Base-by-base conservation (phyloP, 441 rosid species). In the Kokia cookei region DNA sequence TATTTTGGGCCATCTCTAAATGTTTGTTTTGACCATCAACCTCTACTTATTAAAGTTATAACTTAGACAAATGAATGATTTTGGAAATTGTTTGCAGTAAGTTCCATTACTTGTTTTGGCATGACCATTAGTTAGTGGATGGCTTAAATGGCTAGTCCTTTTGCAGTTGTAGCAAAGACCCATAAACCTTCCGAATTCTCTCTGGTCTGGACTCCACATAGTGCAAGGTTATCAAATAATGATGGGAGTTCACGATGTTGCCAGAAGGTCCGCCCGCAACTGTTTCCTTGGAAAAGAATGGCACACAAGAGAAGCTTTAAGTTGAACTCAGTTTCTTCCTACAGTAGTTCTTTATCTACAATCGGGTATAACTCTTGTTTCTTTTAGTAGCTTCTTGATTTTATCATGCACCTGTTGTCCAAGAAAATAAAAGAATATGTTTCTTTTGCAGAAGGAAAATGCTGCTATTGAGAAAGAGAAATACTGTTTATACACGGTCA, bases 221-320 rank as follows among this genome's bases (percentile, higher is more conserved):
- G 85, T 84, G 72, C 81, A 55, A 82, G 78, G 80, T 73, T 82
- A 77, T 82, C 82, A 40, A 85, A 76, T 51, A 70, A 71, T 68
- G 58, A 75, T 63, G 70, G 76, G 61, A 58, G 58, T 68, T 79
- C 81, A 61, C 75, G 79, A 76, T 77, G 73, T 68, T 73, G 65
- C 72, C 83, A 78, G 64, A 88, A 84, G 84, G 78, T 87, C 82
- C 76, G 87, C 72, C 97, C 99, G 15, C 89, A 86, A 63, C 86
- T 89, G 83, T 86, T 93, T 82, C 98, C 98, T 32, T 93, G 95
- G 97, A 96, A 96, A 86, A 90, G 98, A 87, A 83, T 85, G 77
- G 78, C 90, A 60, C 87, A 80, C 69, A 75, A 93, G 96, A 89
- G 88, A 80, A 85, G 82, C 73, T 83, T 82, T 70, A 73, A 82